Base-by-base conservation (phyloP, 768 basidiomycete species). In the Rhodotorula toruloides region DNA sequence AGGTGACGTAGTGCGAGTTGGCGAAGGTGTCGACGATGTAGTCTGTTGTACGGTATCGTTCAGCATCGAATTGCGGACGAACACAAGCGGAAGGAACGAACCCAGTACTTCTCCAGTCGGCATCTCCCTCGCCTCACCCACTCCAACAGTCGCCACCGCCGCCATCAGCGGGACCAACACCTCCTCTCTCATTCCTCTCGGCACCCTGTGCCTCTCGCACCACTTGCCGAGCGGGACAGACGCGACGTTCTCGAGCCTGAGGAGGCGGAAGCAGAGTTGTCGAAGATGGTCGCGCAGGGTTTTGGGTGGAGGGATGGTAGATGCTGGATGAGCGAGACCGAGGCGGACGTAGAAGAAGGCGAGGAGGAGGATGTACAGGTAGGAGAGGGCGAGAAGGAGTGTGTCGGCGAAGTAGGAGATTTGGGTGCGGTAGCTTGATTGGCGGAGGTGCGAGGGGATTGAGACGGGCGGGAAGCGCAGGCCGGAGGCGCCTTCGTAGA, bases 21-120 rank as follows among this genome's bases (percentile, higher is more conserved):
- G 83, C 82, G 22, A 89, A 74, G 0, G 86, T 88, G 10, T 84
- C 77, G 81, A 85, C 86, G 61, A 87, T 80, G 76, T 88, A 90
- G 74, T 88, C 86, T 87, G 65, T 4, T 7, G 27, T 14, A 5
- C 37, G 12, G 3, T 10, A 6, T 17, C 25, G 42, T 49, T 50
- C 60, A 48, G 17, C 52, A 84, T 83, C 12, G 87, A 72, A 0
- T 16, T 31, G 56, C 19, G 46, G 46, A 49, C 54, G 61, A 31
- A 21, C 42, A 42, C 42, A 42, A 12, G 13, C 42, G 42, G 58
- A 47, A n/a, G 37, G n/a, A 21, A 74, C 83, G 34, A 69, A 85
- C 87, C 87, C 25, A 89, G 80, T 61, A 88, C 78, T 67, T 86
- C 83, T 56, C 84, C 83, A 1, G 83, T 81, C 2, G 87, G 87